Evolutionary conservation across 169 alveolate species (phyloP).

Genomic region (Cyclospora cayetanensis): DNA sequence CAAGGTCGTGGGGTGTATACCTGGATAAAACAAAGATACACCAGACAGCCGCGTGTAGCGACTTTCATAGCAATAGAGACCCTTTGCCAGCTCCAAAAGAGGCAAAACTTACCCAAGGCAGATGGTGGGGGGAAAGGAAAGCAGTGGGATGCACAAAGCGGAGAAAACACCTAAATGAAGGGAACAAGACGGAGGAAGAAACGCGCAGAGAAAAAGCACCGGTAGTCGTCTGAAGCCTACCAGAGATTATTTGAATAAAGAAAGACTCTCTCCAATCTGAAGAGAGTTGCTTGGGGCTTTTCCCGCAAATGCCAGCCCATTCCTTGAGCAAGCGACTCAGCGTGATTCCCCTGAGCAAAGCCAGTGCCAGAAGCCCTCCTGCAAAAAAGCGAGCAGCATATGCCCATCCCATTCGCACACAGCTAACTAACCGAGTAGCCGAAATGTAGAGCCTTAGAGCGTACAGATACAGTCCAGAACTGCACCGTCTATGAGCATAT

Average conservation of each 20-base stretch:
- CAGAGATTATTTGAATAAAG: conserved; percentile 2
- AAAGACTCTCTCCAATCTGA: conserved; percentile 16
- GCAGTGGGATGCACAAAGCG: not conserved
- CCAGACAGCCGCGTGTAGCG: not conserved
- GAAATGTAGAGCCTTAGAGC: too few relatives aligned
- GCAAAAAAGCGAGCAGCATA: not conserved
- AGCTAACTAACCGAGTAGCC: too few relatives aligned
- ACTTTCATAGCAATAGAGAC: not conserved
- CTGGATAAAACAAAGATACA: not conserved
- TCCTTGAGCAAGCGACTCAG: not conserved
- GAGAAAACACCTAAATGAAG: not conserved
- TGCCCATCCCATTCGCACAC: too few relatives aligned
- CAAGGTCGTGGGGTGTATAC: not conserved
- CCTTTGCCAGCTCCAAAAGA: not conserved
- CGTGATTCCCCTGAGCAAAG: conserved; percentile 41
- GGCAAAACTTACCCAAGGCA: not conserved
- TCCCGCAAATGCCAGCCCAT: conserved; percentile 23
- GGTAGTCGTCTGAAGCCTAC: not conserved
- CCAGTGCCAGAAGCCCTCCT: conserved; percentile 58
- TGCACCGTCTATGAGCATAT: too few relatives aligned
- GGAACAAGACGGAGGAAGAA: not conserved
- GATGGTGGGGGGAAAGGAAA: not conserved
- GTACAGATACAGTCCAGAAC: too few relatives aligned
- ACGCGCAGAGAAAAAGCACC: not conserved
- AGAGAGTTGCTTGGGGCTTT: not conserved